These are phyloP conservation scores for Epichloe gansuensis DNA, from an alignment of 2,329 filamentous ascomycete species.

Conservation along the genomic window DNA sequence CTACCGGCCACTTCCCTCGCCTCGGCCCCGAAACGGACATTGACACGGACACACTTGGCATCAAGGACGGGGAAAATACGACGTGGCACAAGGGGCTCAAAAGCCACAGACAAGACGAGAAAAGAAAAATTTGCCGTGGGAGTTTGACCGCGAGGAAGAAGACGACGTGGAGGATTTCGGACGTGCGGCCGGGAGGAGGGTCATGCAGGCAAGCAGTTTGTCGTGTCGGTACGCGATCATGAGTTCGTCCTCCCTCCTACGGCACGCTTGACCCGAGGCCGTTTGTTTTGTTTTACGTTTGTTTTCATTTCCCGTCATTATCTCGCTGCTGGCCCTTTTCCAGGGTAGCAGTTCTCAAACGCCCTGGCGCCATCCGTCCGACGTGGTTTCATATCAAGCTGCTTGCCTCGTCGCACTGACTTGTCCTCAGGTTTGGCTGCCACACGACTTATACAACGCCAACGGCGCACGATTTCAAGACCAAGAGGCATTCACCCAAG, in stretches of 20 bases:
- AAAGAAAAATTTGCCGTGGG: too few species aligned
- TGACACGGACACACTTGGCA: background rate
- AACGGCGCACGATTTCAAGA: too few species aligned
- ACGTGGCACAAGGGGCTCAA: background rate
- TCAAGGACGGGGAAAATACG: background rate
- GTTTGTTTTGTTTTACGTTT: background rate
- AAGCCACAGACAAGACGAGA: too few species aligned
- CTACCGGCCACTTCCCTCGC: background rate
- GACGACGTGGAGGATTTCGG: background rate
- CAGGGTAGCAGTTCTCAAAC: background rate
- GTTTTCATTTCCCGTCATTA: background rate
- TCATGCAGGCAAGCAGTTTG: background rate
- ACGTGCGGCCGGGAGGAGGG: background rate
- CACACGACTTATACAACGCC: too few species aligned
- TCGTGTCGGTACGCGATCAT: background rate
- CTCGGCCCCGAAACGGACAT: background rate
- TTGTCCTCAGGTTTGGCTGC: too few species aligned
- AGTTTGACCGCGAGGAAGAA: background rate
- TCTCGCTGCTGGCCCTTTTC: background rate
- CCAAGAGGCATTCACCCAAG: too few species aligned
- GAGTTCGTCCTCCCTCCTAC: background rate
- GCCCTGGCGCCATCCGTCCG: background rate
- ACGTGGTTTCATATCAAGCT: background rate
- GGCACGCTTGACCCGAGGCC: background rate
- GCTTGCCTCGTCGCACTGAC: background rate